Base-by-base conservation (phyloP, 1,284 basidiomycete genomes). In the Wallemia hederae region DNA sequence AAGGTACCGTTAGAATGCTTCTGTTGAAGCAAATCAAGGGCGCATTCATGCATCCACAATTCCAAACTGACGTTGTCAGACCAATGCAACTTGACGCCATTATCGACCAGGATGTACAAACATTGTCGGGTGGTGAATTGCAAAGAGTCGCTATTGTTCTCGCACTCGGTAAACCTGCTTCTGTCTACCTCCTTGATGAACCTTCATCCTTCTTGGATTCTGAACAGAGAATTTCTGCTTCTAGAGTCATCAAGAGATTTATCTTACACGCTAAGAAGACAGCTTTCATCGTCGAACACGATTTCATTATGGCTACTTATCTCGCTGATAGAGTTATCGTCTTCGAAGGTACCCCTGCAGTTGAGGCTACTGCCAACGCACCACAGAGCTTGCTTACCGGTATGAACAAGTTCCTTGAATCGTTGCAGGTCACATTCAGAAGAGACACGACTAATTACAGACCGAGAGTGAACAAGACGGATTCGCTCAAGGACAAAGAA, bases 261-360 rank as follows among this genome's bases (percentile, higher is more conserved):
- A 85, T 96, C 68, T 80, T 97, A 58, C 82, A 89, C 66, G 79
- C 87, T 17, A 92, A 94, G 76, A 89, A 91, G 74, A 94, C 90
- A 0, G 91, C 91, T 0, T 94, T 97, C 71, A 78, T 96, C 66
- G 92, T 94, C 67, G 90, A 94, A 77, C 90, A 94, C 79, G 90
- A 96, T 75, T 94, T 94, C 72, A 88, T 90, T 74, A 87, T 88
- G 83, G 49, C 17, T 26, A 28, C 9, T 24, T 24, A 31, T 24
- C 57, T 55, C 2, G 3, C 28, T 17, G 49, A 61, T 60, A 84
- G 90, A 63, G 91, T 97, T 67, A 92, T 97, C 65, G 88, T 96
- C 19, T 96, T 91, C 68, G 83, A 87, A 69, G 90, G 89, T 59
- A 71, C 79, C 66, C 89, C 89, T 7, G 87, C 85, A 57, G 70